Conservation (phyloP, 768 basidiomycete species). For the Lentinula lateritia region DNA sequence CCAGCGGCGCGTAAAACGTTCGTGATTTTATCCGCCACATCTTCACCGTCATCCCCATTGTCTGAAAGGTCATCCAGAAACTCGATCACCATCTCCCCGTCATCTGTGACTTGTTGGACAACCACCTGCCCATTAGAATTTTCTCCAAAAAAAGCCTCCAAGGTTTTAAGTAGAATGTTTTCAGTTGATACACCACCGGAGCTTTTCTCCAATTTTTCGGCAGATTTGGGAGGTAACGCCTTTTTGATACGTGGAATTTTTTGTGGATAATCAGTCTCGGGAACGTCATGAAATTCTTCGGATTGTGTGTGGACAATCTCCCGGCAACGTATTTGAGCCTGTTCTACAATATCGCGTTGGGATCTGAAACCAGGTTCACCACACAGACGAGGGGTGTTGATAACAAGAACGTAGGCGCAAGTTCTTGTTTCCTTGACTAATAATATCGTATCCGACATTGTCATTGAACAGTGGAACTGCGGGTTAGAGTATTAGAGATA, state of each 20-base stretch:
- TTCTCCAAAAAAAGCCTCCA: constrained; percentile 20
- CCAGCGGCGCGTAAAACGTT: constrained; percentile 51
- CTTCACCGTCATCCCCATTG: constrained; percentile 20
- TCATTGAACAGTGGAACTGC: constrained; percentile 95
- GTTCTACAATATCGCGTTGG: constrained; percentile 56
- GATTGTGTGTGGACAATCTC: constrained; percentile 52
- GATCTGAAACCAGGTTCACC: constrained; percentile 90
- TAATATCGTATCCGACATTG: constrained; percentile 83
- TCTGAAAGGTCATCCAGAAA: constrained; percentile 39
- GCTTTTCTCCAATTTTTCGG: constrained; percentile 14
- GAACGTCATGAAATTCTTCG: constrained; percentile 26
- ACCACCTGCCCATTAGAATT: constrained; percentile 22
- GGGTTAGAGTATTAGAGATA: constrained; percentile 7
- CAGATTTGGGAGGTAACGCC: constrained; percentile 29
- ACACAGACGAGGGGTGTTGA: constrained; percentile 93
- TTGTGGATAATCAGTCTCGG: constrained; percentile 51
- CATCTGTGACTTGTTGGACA: constrained; percentile 34
- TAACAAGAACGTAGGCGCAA: constrained; percentile 89
- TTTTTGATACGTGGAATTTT: constrained; percentile 45
- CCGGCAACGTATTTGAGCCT: constrained; percentile 72
- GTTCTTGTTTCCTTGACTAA: constrained; percentile 92
- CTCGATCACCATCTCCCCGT: constrained; percentile 37
- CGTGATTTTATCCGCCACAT: constrained; percentile 33
- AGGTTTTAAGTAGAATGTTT: constrained; percentile 19
- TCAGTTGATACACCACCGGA: constrained; percentile 19